Evolutionary conservation across 2,329 filamentous ascomycete species (phyloP), one percentile per base, ranked within the genome.

Genomic region (Arthroderma sp.): DNA sequence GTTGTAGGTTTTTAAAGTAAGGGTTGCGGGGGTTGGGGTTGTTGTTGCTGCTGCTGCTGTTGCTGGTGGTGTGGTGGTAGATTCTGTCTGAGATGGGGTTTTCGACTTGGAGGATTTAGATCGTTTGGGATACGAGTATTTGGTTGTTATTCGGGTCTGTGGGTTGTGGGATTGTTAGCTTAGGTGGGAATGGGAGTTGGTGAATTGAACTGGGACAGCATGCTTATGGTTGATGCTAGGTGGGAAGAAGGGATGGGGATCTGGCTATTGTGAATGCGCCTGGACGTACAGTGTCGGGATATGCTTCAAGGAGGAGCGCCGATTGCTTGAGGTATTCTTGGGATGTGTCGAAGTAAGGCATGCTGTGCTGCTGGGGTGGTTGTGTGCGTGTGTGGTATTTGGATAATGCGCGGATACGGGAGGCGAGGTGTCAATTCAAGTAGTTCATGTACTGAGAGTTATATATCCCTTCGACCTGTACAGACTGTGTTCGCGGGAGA

Each of bases 311-410:
- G 47, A 98, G 80, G 49, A 88, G 78, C 11, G 80, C 72, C 9
- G 89, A 94, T 65, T 95, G 83, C 56, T 83, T 80, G 53, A 95
- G 83, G 83, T 87, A 98, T 68, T 88, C 82, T 66, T 94, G 81
- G 64, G 84, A 84, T 47, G 85, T 87, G 42, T 75, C 70, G 61
- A 94, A 79, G 62, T 83, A 80, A 2, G 83, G 81, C 88, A 94
- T 94, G 46, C 55, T 68, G 15, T 22, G 15, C 15, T 22, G 15
- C 15, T 22, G 15, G 15, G 15, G 15, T 22, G 15, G 15, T 22
- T 22, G 15, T 22, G 15, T 22, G 15, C 2, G 15, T 22, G 15
- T 22, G 15, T 22, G 15, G 15, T 22, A 22, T 22, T 22, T 22
- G 15, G 15, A 3, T 22, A 22, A 22, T 22, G 15, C 15, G 15